Evolutionary conservation across 805 yeast genomes (phyloP).

Genomic region (Schwanniomyces occidentalis): DNA sequence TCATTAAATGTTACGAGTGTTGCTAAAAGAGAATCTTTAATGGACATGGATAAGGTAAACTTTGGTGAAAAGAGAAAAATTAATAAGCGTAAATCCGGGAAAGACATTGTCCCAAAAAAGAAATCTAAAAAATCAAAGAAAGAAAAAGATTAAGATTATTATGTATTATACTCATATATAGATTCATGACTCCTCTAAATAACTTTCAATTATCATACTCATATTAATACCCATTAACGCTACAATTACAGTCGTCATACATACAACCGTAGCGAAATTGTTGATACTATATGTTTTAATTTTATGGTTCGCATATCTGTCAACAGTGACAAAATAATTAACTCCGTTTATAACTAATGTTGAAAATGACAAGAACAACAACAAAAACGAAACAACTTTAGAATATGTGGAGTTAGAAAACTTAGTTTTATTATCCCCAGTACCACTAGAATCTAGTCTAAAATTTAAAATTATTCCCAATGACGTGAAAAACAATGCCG

Average conservation of each 20-base stretch:
- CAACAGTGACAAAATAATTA: conserved; percentile 46
- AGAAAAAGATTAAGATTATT: conserved; percentile 3
- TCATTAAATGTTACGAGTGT: conserved; percentile 68
- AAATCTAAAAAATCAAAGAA: conserved; percentile 10
- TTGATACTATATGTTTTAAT: conserved; percentile 39
- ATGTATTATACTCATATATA: background rate
- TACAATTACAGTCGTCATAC: conserved; percentile 34
- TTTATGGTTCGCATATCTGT: conserved; percentile 42
- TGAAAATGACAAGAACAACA: conserved; percentile 38
- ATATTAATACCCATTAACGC: conserved; percentile 37
- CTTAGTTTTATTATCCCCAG: conserved; percentile 6
- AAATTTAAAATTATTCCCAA: conserved; percentile 48
- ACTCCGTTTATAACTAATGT: conserved; percentile 38
- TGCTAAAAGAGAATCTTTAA: conserved; percentile 85
- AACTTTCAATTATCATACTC: conserved; percentile 23
- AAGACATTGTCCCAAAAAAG: conserved; percentile 8
- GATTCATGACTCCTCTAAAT: conserved; percentile 3
- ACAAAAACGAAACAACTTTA: conserved; percentile 32
- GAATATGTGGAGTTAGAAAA: conserved; percentile 18
- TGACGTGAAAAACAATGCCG: conserved; percentile 46
- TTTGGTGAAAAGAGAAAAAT: conserved; percentile 74
- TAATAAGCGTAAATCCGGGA: conserved; percentile 43
- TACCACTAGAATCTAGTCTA: conserved; percentile 36
- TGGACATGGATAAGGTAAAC: conserved; percentile 91
- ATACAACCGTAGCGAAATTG: conserved; percentile 28